Evolutionary conservation across 371 early-diverging fungal genomes (phyloP).

Genomic region (Lichtheimia ramosa): DNA sequence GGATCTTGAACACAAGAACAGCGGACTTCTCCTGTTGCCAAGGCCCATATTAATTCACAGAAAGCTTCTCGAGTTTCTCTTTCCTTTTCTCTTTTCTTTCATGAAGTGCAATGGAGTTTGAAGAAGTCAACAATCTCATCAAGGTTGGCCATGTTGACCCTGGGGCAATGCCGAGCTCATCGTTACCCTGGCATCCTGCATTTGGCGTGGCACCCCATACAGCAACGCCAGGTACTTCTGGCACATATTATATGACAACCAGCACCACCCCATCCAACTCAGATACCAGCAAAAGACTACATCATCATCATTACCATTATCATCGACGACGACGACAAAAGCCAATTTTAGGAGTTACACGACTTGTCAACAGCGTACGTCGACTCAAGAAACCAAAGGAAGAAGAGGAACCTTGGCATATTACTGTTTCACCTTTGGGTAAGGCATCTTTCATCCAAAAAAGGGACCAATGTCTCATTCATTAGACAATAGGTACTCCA

Average conservation of each 20-base stretch:
- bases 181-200: slow-evolving; percentile 4
- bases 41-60: too few relatives aligned
- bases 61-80: too few relatives aligned
- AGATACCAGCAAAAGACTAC: not conserved
- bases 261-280: not conserved
- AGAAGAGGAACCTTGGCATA: not conserved
- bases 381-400: slow-evolving; percentile 5
- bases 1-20: too few relatives aligned
- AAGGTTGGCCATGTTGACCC: slow-evolving; percentile 7
- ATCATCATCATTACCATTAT: not conserved
- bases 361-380: slow-evolving; percentile 10
- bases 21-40: too few relatives aligned
- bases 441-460: not conserved
- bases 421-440: not conserved
- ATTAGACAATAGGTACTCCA: too few relatives aligned
- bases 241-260: not conserved
- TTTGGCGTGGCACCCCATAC: not conserved
- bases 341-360: slow-evolving; percentile 7
- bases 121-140: slow-evolving; percentile 11
- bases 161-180: not conserved
- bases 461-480: too few relatives aligned
- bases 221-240: not conserved
- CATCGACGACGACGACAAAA: slow-evolving; percentile 3
- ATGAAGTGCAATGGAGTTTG: slow-evolving; percentile 6
- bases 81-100: too few relatives aligned